Conservation (phyloP, 148 eudicot species). For the Pouteria glomerata region DNA sequence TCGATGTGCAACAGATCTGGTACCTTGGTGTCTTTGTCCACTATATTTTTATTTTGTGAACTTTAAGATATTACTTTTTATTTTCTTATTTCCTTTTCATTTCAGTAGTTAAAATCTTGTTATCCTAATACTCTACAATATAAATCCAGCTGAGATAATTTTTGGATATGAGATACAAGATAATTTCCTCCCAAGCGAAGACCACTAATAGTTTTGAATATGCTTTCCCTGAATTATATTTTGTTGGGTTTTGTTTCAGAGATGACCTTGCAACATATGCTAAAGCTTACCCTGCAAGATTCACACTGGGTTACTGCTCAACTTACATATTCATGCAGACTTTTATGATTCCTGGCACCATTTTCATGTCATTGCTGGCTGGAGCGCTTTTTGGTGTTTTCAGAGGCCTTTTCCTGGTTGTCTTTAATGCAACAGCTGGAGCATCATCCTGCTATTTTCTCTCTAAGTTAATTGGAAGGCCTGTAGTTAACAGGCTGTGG, state of each 20-base stretch:
- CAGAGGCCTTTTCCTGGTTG: conserved; percentile 81
- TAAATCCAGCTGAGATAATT: no score
- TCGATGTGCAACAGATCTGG: no score
- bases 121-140: no score
- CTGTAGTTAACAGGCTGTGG: conserved; percentile 81
- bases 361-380: conserved; percentile 95
- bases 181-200: no score
- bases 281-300: conserved; percentile 69
- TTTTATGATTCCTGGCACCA: conserved; percentile 98
- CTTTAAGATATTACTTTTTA: no score
- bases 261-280: conserved; percentile 80
- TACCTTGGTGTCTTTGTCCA: no score
- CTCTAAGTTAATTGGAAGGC: conserved; percentile 85
- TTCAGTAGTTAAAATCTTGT: no score
- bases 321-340: conserved; percentile 99
- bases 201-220: not conserved
- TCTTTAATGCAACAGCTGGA: conserved; percentile 81
- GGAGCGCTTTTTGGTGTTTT: conserved; percentile 96
- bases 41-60: no score
- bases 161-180: no score
- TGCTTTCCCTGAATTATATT: conserved; percentile 13
- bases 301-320: conserved; percentile 89
- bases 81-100: no score
- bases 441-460: conserved; percentile 86
- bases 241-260: conserved; percentile 42